Evolutionary conservation across 257 asterid species (phyloP), one percentile per base, ranked within the genome.

Genomic region (Nicotiana sylvestris): DNA sequence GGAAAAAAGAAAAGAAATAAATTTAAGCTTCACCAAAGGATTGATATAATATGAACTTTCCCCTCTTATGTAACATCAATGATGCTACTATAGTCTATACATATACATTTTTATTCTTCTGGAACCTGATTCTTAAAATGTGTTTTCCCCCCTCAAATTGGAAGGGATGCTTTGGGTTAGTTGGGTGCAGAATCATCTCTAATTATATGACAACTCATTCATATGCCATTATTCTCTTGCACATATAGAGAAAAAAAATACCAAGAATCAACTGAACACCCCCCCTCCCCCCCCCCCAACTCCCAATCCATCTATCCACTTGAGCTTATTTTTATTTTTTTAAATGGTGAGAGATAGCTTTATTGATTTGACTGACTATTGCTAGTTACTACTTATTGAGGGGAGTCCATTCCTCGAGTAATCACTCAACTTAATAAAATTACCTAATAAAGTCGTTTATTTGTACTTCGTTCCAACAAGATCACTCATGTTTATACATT

Each of bases 71-170:
- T 61, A 81, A 66, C 72, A 81, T 64, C 65, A 81, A 62, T 10
- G 4, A 51, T 27, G 61, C n/a, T 30, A 77, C 51, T 61, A 21
- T 21, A 21, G 21, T 21, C 21, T 21, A 25, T 29, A 25, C 29
- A 80, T 30, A 39, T 39, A 80, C 58, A 68, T 21, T 77, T 79
- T 29, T 81, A 85, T 85, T 86, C 89, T 81, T 78, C 66, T 77
- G 82, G 92, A 86, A 89, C 82, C 85, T 10, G 67, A 81, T 89
- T 87, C 92, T 43, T 67, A 81, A 64, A 39, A 3, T 35, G 30
- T 69, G 65, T 66, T 83, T 83, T 13, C 1, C 62, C 79, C 60
- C 6, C 61, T 6, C 80, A 74, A 49, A 74, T 46, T 74, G 39
- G 80, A 49, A 25, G 61, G 5, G 21, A 74, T 74, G 27, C 79